A percentile compares a stretch with the other conserved stretches of the same genome.
Conservation (phyloP, 2,329 filamentous ascomycete genomes). For the Apiospora hydei region DNA sequence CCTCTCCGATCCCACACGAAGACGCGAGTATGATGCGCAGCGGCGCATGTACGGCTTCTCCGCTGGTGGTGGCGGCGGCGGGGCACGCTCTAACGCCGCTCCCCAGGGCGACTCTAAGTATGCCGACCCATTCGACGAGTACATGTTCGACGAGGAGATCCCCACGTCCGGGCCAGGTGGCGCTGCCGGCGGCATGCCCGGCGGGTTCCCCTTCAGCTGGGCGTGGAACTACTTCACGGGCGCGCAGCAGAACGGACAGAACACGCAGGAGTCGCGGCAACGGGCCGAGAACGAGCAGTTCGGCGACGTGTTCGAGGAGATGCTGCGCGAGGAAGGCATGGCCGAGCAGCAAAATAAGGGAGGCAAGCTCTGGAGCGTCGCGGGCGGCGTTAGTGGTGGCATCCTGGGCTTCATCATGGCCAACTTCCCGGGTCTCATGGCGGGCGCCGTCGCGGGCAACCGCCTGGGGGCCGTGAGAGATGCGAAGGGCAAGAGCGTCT, state of each 20-base stretch:
- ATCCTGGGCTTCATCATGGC: conserved; percentile 94
- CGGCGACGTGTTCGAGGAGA: conserved; percentile 85
- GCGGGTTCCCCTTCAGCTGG: conserved; percentile 73
- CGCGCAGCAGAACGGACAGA: conserved; percentile 42
- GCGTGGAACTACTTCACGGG: conserved; percentile 69
- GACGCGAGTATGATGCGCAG: conserved; percentile 84
- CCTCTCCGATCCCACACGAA: conserved; percentile 78
- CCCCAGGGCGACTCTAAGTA: conserved; percentile 46
- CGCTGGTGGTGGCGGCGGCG: conserved; percentile 35
- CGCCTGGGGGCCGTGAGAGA: conserved; percentile 89
- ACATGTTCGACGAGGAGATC: conserved; percentile 42
- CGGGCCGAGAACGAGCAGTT: conserved; percentile 81
- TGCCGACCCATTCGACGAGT: conserved; percentile 55
- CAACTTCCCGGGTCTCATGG: conserved; percentile 87
- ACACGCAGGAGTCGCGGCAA: conserved; percentile 51
- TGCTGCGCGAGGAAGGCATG: conserved; percentile 87
- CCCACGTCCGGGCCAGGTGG: conserved; percentile 51
- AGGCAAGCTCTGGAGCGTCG: conserved; percentile 82
- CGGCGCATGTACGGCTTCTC: conserved; percentile 61
- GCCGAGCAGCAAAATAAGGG: conserved; percentile 74
- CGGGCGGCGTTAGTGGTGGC: conserved; percentile 87
- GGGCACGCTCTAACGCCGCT: conserved; percentile 41
- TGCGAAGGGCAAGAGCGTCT: conserved; percentile 93
- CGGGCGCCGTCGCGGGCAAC: conserved; percentile 92
- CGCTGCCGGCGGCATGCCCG: conserved; percentile 46